These are phyloP conservation scores for Tripidium arundinaceum DNA, from an alignment of 202 grass and related monocot species.

Conservation along the genomic window DNA sequence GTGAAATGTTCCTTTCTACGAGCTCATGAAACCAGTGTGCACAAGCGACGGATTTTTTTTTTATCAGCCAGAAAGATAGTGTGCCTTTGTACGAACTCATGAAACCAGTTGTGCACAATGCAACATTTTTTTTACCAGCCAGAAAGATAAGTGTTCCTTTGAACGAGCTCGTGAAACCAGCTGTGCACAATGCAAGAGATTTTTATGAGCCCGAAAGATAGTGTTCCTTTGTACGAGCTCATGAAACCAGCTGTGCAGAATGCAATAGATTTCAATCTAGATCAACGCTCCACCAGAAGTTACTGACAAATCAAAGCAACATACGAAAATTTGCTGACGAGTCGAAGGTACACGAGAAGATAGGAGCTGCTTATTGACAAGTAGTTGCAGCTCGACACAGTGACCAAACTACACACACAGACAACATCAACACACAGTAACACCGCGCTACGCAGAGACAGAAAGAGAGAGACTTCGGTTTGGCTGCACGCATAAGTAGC, in stretches of 20 bases:
- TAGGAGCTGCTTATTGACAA: no score
- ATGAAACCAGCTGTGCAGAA: not conserved
- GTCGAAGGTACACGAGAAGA: no score
- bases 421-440: not conserved
- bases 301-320: not conserved
- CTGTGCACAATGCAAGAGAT: not conserved
- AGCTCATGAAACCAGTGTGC: not conserved
- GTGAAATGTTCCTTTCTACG: not conserved
- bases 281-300: not conserved
- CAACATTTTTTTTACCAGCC: not conserved
- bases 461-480: not conserved
- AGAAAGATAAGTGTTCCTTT: not conserved
- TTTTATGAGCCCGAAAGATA: not conserved
- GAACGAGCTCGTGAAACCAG: not conserved
- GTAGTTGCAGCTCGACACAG: not conserved
- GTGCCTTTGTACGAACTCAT: no score
- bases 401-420: not conserved
- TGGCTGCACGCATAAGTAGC: not conserved
- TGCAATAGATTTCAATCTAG: not conserved
- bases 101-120: no score
- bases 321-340: no score
- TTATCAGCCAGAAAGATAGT: not conserved
- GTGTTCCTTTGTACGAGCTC: not conserved
- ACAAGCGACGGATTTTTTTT: not conserved
- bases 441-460: not conserved